Conservation (phyloP, 495 filamentous ascomycete genomes). For the Neurospora tetraspora region DNA sequence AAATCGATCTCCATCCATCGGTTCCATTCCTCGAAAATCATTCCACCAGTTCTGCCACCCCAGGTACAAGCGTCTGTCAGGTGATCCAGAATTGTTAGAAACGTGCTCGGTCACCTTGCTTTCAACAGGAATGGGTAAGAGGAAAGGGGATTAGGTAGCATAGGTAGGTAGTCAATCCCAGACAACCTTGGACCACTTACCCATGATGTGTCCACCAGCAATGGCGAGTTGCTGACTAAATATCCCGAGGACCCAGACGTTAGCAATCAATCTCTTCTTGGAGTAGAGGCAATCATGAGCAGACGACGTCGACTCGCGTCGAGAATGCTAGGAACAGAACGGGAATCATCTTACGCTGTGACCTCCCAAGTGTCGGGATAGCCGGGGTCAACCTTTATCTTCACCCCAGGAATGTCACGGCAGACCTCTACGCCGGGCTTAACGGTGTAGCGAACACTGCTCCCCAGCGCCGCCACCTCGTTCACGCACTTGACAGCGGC, state of each 20-base stretch:
- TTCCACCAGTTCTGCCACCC: background rate
- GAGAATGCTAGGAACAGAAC: background rate
- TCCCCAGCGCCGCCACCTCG: background rate
- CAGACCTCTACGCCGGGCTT: too few relatives aligned
- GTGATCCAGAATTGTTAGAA: background rate
- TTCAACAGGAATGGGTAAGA: background rate
- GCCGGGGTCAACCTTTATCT: too few relatives aligned
- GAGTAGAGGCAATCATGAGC: background rate
- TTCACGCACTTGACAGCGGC: background rate
- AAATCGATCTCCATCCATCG: background rate
- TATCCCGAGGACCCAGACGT: background rate
- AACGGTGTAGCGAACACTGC: background rate
- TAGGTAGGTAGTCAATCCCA: background rate
- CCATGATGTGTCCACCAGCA: background rate
- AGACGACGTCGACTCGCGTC: background rate
- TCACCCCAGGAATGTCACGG: background rate
- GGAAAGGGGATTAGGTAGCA: background rate
- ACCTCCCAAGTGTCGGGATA: too few relatives aligned
- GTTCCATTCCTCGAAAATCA: accelerated
- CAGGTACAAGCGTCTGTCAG: background rate
- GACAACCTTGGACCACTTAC: background rate
- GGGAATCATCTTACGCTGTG: background rate
- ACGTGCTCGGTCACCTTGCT: background rate
- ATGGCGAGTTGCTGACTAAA: background rate
- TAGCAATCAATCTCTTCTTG: background rate